Evolutionary conservation across 495 filamentous ascomycete species (phyloP).

Genomic region (Xanthoparmelia taractica): DNA sequence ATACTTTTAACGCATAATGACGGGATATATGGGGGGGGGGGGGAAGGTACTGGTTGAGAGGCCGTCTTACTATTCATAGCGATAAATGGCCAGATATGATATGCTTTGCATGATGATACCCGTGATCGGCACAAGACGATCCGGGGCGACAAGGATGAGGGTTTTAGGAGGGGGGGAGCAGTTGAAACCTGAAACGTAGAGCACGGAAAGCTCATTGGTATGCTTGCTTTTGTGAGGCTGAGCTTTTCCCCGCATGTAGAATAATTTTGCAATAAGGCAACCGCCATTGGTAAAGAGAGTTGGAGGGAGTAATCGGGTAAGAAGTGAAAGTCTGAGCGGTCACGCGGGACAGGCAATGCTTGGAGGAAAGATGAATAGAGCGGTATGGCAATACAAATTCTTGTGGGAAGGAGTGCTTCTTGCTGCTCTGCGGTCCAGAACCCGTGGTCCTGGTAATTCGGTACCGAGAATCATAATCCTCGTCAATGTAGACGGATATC

Average conservation of each 20-base stretch:
- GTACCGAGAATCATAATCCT: not conserved
- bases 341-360: too few relatives aligned
- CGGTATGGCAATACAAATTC: too few relatives aligned
- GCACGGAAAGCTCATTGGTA: not conserved
- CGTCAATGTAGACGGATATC: not conserved
- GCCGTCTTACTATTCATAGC: slow-evolving; percentile 1
- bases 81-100: not conserved
- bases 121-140: not conserved
- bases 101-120: not conserved
- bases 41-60: not conserved
- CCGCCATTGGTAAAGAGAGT: too few relatives aligned
- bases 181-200: not conserved
- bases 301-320: too few relatives aligned
- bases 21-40: too few relatives aligned
- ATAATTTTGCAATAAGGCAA: too few relatives aligned
- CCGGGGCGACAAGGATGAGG: not conserved
- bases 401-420: too few relatives aligned
- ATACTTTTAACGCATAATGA: not conserved
- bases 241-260: not conserved
- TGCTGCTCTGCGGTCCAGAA: not conserved
- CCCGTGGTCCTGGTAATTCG: not conserved
- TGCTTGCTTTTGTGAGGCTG: not conserved
- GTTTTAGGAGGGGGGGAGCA: not conserved
- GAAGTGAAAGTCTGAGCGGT: too few relatives aligned
- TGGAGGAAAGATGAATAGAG: too few relatives aligned